These are phyloP conservation scores for Aristolochia fimbriata DNA, from an alignment of 164 flowering plant species.

Conservation along the genomic window DNA sequence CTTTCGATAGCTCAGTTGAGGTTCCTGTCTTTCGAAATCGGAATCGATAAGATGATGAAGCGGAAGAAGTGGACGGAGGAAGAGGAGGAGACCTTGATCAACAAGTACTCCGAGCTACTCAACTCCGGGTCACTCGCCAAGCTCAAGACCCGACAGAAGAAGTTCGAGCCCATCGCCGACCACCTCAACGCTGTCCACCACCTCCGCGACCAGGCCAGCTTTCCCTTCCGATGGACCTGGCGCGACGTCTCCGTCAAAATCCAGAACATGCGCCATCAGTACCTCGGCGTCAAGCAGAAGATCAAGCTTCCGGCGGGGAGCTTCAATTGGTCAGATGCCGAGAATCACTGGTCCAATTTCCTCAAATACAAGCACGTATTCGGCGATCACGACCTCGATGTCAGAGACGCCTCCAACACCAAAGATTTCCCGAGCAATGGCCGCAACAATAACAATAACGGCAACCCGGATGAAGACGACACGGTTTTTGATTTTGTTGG, in stretches of 20 bases:
- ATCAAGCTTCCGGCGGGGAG: conserved; percentile 34
- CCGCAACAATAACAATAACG: not conserved
- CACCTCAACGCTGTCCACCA: conserved; percentile 69
- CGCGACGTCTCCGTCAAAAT: conserved; percentile 87
- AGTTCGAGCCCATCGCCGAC: conserved; percentile 75
- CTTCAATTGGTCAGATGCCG: conserved; percentile 67
- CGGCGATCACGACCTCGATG: conserved; percentile 63
- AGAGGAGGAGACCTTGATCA: conserved; percentile 30
- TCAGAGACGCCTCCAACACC: not conserved
- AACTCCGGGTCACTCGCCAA: conserved; percentile 48
- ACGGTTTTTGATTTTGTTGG: conserved; percentile 7
- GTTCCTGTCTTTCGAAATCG: no score
- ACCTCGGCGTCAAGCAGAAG: conserved; percentile 85
- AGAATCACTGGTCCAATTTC: conserved; percentile 81
- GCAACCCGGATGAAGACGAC: not conserved
- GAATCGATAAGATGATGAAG: conserved; percentile 33
- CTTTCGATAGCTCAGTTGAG: no score
- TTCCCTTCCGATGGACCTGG: conserved; percentile 89
- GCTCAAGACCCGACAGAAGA: conserved; percentile 81
- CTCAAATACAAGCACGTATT: conserved; percentile 74
- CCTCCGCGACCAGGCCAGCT: conserved; percentile 44
- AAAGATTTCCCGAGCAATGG: not conserved
- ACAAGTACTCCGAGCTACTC: conserved; percentile 44
- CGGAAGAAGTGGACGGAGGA: conserved; percentile 48
- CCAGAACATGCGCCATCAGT: conserved; percentile 95